Evolutionary conservation across 1,284 basidiomycete genomes (phyloP).

Genomic region (Fomes fomentarius): DNA sequence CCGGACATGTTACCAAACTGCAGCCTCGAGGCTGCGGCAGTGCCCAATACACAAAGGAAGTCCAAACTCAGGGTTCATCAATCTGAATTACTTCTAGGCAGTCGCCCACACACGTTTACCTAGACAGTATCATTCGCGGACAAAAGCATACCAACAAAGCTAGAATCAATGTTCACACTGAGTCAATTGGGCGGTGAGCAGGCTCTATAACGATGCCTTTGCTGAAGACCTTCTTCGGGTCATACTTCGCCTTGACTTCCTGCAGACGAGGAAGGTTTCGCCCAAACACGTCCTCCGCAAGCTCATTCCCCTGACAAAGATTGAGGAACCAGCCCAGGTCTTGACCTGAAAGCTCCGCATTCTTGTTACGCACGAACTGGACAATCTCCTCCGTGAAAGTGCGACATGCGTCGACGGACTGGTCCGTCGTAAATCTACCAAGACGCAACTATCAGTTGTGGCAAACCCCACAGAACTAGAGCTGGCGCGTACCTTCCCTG

Average conservation of each 20-base stretch:
- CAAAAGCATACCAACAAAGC: no score
- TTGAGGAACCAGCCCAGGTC: slow-evolving; percentile 26
- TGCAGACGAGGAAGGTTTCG: slow-evolving; percentile 33
- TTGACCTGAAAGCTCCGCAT: slow-evolving; percentile 20
- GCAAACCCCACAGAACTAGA: neutral
- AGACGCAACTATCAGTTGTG: neutral
- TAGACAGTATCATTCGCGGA: no score
- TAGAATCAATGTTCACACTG: neutral
- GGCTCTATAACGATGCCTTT: slow-evolving; percentile 32
- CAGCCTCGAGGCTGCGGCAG: no score
- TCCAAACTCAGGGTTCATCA: no score
- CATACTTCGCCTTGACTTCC: slow-evolving; percentile 38
- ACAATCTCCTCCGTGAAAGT: slow-evolving; percentile 12
- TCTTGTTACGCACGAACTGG: slow-evolving; percentile 25
- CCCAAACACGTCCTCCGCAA: slow-evolving; percentile 34
- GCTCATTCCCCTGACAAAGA: slow-evolving; percentile 25
- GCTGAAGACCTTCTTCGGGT: slow-evolving; percentile 37
- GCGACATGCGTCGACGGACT: slow-evolving; percentile 10
- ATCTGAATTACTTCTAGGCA: no score
- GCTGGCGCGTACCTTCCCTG: slow-evolving; percentile 22
- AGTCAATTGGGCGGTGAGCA: slow-evolving; percentile 13
- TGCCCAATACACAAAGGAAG: no score
- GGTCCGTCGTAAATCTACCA: slow-evolving; percentile 20
- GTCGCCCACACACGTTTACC: no score
- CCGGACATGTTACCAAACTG: no score